Evolutionary conservation across 2,329 filamentous ascomycete genomes (phyloP).

Genomic region (Penicillium sp.): DNA sequence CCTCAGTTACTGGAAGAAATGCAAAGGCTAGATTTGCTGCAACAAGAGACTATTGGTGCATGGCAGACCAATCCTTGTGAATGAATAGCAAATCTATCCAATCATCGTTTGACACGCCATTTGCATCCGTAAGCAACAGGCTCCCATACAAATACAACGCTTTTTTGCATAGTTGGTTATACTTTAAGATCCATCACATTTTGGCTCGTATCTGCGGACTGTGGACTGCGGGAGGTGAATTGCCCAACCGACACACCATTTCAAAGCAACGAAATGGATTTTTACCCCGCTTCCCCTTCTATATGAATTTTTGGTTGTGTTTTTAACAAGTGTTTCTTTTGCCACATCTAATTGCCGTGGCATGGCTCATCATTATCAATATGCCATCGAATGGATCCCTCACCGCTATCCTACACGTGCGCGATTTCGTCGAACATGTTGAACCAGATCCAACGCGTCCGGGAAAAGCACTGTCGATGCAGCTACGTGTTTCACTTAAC

Average conservation of each 20-base stretch:
- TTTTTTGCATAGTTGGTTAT: too few species aligned
- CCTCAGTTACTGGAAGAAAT: not conserved
- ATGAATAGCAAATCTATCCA: not conserved
- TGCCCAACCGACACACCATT: too few species aligned
- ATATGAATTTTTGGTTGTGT: not conserved
- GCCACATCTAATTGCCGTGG: not conserved
- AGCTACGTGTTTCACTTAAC: not conserved
- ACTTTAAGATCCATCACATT: too few species aligned
- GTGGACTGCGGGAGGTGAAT: too few species aligned
- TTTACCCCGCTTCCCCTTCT: not conserved
- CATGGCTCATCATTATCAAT: not conserved
- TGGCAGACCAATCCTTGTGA: conserved; percentile 3
- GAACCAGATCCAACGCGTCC: not conserved
- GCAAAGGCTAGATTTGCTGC: not conserved
- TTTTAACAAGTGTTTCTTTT: not conserved
- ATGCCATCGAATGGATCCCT: not conserved
- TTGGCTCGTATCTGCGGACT: too few species aligned
- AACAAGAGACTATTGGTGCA: not conserved
- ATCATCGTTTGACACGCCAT: too few species aligned
- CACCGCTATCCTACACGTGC: not conserved
- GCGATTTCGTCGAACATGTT: not conserved
- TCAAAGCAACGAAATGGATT: not conserved
- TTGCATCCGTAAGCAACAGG: too few species aligned
- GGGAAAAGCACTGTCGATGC: not conserved
- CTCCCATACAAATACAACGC: too few species aligned